These are phyloP conservation scores for Pseudogymnoascus sp. DNA, from an alignment of 2,329 filamentous ascomycete genomes.

Conservation along the genomic window DNA sequence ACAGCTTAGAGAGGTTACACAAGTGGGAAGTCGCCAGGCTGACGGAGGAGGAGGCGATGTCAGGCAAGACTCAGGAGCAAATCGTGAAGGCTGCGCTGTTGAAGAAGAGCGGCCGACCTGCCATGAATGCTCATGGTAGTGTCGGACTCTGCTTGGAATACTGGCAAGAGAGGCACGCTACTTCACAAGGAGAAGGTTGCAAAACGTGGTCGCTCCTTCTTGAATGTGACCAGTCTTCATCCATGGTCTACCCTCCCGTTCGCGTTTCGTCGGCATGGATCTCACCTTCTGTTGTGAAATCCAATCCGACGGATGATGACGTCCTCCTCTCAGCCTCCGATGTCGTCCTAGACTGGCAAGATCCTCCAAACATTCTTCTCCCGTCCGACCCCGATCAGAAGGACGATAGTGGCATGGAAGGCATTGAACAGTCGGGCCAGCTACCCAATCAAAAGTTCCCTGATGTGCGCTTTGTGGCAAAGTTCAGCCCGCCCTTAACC, in stretches of 20 bases:
- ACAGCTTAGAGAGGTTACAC: constrained; percentile 61
- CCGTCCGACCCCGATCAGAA: constrained; percentile 36
- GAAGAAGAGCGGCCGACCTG: constrained; percentile 59
- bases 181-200: constrained; percentile 30
- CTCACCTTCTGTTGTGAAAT: constrained; percentile 55
- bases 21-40: constrained; percentile 58
- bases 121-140: constrained; percentile 59
- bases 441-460: constrained; percentile 47
- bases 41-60: constrained; percentile 39
- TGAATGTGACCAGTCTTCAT: constrained; percentile 48
- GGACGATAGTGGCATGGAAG: constrained; percentile 44
- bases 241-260: constrained; percentile 47
- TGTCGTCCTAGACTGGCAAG: constrained; percentile 59
- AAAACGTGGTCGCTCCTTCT: constrained; percentile 61
- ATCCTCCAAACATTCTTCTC: constrained; percentile 58
- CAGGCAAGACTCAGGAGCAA: constrained; percentile 37
- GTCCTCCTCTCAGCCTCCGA: constrained; percentile 21
- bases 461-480: constrained; percentile 66
- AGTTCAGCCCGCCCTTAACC: constrained; percentile 65
- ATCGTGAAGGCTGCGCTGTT: constrained; percentile 41
- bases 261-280: constrained; percentile 70
- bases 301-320: constrained; percentile 38
- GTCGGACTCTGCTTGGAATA: constrained; percentile 69
- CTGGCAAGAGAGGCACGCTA: constrained; percentile 58
- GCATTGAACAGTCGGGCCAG: constrained; percentile 39